phyloP scores from a whole-genome alignment of 164 flowering plant species.

The Magnolia sinica region DNA sequence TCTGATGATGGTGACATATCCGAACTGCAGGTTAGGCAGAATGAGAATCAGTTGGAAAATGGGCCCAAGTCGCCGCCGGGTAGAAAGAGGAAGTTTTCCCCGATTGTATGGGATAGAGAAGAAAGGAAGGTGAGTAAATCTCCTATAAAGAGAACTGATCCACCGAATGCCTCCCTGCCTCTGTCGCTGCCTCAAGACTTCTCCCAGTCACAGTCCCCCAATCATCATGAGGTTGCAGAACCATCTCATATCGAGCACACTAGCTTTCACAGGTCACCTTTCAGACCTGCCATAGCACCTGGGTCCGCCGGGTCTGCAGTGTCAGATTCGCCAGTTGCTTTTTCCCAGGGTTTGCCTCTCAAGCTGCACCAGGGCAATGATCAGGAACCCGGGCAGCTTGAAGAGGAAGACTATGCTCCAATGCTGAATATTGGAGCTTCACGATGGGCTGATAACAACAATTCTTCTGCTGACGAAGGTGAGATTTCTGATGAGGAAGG shows the following conservation, averaged over 20 bases:
- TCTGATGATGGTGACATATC: constrained; percentile 63
- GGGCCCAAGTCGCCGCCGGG: constrained; percentile 26
- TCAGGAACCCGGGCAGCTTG: constrained; percentile 37
- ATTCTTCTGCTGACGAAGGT: constrained; percentile 38
- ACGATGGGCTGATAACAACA: constrained; percentile 79
- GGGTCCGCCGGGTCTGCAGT: constrained; percentile 12
- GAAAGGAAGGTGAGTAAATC: constrained; percentile 36
- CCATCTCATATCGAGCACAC: background rate
- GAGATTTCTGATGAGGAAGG: constrained; percentile 15
- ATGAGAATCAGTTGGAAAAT: constrained; percentile 33
- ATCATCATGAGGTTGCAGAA: constrained; percentile 23
- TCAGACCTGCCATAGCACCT: constrained; percentile 7
- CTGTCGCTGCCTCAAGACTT: constrained; percentile 18
- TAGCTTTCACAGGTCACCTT: constrained; percentile 22
- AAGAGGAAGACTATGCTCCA: constrained; percentile 60
- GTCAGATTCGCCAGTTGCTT: constrained; percentile 23
- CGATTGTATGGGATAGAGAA: constrained; percentile 88
- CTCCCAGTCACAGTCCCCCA: constrained; percentile 31
- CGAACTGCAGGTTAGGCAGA: constrained; percentile 32
- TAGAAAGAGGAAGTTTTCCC: constrained; percentile 79
- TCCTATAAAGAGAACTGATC: constrained; percentile 12
- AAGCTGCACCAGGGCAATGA: constrained; percentile 26
- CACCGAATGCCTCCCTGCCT: constrained; percentile 28
- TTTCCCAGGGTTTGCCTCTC: constrained; percentile 23
- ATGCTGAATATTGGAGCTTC: constrained; percentile 71